phyloP scores from a whole-genome alignment of 495 filamentous ascomycete genomes.

The Daldinia vernicosa region DNA sequence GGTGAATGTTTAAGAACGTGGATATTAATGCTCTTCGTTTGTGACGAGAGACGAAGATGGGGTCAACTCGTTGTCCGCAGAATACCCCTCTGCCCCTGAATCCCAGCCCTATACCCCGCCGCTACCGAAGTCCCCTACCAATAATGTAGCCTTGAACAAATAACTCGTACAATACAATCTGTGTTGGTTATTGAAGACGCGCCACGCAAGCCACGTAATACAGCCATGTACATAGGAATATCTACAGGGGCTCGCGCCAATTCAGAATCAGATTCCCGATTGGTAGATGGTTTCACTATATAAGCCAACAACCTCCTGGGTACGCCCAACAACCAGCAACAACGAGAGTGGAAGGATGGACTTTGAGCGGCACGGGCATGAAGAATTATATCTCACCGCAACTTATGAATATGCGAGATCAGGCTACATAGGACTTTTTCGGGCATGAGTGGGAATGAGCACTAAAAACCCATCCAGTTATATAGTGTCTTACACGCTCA shows the following conservation, averaged over 20 bases:
- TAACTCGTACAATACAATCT: too few species aligned
- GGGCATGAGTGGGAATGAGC: too few species aligned
- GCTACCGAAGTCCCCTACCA: not conserved
- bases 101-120: slow-evolving; percentile 3
- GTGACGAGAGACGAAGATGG: not conserved
- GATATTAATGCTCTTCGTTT: not conserved
- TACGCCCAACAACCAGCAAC: not conserved
- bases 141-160: not conserved
- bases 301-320: not conserved
- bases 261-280: not conserved
- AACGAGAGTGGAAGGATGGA: not conserved
- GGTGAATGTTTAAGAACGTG: not conserved
- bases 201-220: not conserved
- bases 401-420: too few species aligned
- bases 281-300: not conserved
- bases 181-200: not conserved
- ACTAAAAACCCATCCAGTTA: too few species aligned
- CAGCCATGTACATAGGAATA: not conserved
- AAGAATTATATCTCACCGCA: too few species aligned
- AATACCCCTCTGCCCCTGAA: too few species aligned
- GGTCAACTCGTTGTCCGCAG: not conserved
- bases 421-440: too few species aligned
- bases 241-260: not conserved
- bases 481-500: too few species aligned
- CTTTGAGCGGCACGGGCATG: too few species aligned